Percentiles rank a stretch among this genome's conserved stretches.
phyloP scores from a whole-genome alignment of 1,284 basidiomycete genomes.

The Neolentinus lepideus region DNA sequence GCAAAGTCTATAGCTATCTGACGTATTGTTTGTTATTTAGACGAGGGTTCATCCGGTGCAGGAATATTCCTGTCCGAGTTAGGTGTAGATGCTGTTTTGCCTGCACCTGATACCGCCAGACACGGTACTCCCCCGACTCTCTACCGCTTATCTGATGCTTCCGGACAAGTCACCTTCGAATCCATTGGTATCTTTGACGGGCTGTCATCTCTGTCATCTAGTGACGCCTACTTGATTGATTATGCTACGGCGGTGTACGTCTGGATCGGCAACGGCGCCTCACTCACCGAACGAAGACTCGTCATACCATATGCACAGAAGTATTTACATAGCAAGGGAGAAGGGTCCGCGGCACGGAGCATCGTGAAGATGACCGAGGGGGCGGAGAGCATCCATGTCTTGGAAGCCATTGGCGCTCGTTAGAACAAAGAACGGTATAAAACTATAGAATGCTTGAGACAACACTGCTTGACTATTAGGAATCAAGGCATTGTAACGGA shows the following conservation, averaged over 20 bases:
- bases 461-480: no score
- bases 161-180: conserved; percentile 31
- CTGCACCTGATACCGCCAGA: conserved; percentile 7
- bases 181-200: conserved; percentile 22
- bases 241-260: conserved; percentile 37
- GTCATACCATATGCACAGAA: conserved; percentile 47
- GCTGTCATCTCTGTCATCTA: conserved; percentile 30
- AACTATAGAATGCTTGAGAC: no score
- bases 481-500: no score
- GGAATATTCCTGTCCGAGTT: conserved; percentile 41
- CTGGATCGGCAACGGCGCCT: conserved; percentile 48
- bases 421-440: not conserved
- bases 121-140: conserved; percentile 18
- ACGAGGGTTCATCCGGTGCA: conserved; percentile 41
- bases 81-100: conserved; percentile 17
- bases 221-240: conserved; percentile 44
- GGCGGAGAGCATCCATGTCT: conserved; percentile 36
- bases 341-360: conserved; percentile 26
- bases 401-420: conserved; percentile 15
- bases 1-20: not conserved
- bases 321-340: conserved; percentile 33
- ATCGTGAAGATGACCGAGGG: conserved; percentile 48
- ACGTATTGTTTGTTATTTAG: conserved; percentile 19
- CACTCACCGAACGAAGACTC: conserved; percentile 39
- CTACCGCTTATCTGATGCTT: conserved; percentile 41